Evolutionary conservation across 345 rosid genomes (phyloP).

Genomic region (Euphorbia lathyris): DNA sequence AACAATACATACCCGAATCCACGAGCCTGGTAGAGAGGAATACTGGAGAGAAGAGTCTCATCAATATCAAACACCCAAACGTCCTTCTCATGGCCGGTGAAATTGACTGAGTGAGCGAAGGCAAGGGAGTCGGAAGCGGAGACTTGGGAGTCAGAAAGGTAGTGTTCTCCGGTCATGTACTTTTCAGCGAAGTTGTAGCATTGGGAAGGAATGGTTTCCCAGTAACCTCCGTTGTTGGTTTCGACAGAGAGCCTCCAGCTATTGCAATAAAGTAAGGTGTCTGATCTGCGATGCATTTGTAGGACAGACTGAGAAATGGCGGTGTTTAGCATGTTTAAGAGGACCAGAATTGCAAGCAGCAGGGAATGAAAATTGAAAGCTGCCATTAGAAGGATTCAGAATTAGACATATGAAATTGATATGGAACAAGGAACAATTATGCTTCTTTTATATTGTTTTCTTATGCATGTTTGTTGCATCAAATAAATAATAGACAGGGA

Average conservation of each 20-base stretch:
- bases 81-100: slow-evolving; percentile 58
- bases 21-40: slow-evolving; percentile 54
- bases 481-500: no score
- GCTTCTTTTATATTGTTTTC: background rate
- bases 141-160: slow-evolving; percentile 50
- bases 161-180: slow-evolving; percentile 53
- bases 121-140: slow-evolving; percentile 37
- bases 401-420: background rate
- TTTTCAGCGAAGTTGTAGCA: slow-evolving; percentile 45
- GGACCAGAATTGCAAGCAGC: slow-evolving; percentile 22
- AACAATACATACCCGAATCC: slow-evolving; percentile 67
- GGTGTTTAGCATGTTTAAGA: slow-evolving; percentile 17
- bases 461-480: no score
- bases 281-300: slow-evolving; percentile 25
- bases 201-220: slow-evolving; percentile 45
- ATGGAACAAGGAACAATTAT: background rate
- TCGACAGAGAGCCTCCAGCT: slow-evolving; percentile 84
- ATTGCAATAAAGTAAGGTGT: slow-evolving; percentile 48
- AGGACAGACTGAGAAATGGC: slow-evolving; percentile 41
- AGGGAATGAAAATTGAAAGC: slow-evolving; percentile 6
- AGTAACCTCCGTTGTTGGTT: slow-evolving; percentile 77
- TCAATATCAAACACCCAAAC: slow-evolving; percentile 93
- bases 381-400: slow-evolving; percentile 32
- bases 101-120: slow-evolving; percentile 42
- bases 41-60: slow-evolving; percentile 73